Evolutionary conservation across 164 flowering plant species (phyloP).

Genomic region (Magnolia officinalis): DNA sequence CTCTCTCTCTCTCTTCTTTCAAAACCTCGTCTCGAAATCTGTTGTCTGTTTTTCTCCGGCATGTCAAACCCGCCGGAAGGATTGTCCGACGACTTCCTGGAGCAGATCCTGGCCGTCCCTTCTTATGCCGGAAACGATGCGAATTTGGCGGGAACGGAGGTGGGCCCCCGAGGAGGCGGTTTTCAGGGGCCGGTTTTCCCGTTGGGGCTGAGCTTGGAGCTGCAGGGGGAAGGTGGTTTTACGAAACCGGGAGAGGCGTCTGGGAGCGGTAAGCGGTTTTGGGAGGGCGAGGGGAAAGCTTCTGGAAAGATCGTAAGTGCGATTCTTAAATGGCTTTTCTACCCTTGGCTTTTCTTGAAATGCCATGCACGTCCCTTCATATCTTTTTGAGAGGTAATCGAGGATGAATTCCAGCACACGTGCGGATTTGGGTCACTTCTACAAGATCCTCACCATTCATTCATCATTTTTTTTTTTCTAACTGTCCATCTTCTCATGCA

Average conservation of each 20-base stretch:
- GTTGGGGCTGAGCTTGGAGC: slow-evolving; percentile 52
- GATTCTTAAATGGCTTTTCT: not conserved
- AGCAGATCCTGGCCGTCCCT: slow-evolving; percentile 70
- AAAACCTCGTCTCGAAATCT: not conserved
- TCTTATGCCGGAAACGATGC: slow-evolving; percentile 33
- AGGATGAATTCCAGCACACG: no score
- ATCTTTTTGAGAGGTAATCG: not conserved
- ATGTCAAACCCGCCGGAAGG: slow-evolving; percentile 70
- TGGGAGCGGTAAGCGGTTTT: slow-evolving; percentile 63
- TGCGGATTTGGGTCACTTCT: no score
- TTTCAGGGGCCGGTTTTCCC: slow-evolving; percentile 48
- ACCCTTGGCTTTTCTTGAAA: not conserved
- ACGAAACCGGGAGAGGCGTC: slow-evolving; percentile 59
- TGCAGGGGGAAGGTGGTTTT: slow-evolving; percentile 73
- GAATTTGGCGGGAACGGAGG: slow-evolving; percentile 35
- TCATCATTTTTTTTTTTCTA: no score
- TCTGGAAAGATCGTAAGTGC: slow-evolving; percentile 45
- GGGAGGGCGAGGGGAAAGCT: slow-evolving; percentile 37
- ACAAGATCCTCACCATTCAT: no score
- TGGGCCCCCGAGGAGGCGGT: slow-evolving; percentile 62
- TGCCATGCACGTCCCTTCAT: not conserved
- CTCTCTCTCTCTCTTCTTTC: not conserved
- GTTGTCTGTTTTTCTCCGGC: slow-evolving; percentile 2
- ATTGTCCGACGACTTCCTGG: slow-evolving; percentile 71
- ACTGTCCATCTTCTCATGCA: no score